These are phyloP conservation scores for Fusarium neocosmosporiellum DNA, from an alignment of 2,329 filamentous ascomycete genomes.

Conservation along the genomic window DNA sequence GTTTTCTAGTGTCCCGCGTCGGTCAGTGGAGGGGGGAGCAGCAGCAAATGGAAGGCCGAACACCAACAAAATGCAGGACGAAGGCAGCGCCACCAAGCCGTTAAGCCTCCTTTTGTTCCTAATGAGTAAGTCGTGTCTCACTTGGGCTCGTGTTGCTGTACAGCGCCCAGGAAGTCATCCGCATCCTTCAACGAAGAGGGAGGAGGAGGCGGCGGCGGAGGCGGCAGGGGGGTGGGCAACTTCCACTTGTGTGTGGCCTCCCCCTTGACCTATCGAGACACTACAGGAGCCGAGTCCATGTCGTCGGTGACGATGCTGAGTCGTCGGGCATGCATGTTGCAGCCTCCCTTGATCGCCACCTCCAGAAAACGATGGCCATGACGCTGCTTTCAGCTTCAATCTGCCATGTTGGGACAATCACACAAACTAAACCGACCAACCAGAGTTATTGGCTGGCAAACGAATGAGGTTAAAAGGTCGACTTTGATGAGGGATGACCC, in stretches of 20 bases:
- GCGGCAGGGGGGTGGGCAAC: slow-evolving; percentile 6
- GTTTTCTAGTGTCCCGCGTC: slow-evolving; percentile 26
- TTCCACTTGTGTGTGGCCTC: slow-evolving; percentile 10
- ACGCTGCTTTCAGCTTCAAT: slow-evolving; percentile 8
- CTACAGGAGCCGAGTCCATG: slow-evolving; percentile 39
- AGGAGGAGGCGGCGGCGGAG: background rate
- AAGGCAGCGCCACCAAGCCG: background rate
- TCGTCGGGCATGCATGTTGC: slow-evolving; percentile 36
- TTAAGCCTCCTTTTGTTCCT: background rate
- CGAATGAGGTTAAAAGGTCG: background rate
- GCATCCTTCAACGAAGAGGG: background rate
- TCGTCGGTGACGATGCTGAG: slow-evolving; percentile 35
- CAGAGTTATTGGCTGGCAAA: background rate
- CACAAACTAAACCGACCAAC: background rate
- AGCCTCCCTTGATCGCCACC: slow-evolving; percentile 30
- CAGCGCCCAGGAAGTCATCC: slow-evolving; percentile 12
- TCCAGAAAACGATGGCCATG: slow-evolving; percentile 1
- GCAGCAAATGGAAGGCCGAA: slow-evolving; percentile 2
- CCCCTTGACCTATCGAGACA: slow-evolving; percentile 32
- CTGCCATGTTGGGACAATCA: background rate
- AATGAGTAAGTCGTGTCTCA: slow-evolving; percentile 2
- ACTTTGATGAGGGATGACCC: background rate
- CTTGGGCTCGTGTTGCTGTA: slow-evolving; percentile 8
- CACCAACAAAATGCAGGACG: slow-evolving; percentile 3
- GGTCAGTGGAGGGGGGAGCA: slow-evolving; percentile 7